phyloP scores from a whole-genome alignment of 257 asterid genomes.

The Nicotiana paniculata region DNA sequence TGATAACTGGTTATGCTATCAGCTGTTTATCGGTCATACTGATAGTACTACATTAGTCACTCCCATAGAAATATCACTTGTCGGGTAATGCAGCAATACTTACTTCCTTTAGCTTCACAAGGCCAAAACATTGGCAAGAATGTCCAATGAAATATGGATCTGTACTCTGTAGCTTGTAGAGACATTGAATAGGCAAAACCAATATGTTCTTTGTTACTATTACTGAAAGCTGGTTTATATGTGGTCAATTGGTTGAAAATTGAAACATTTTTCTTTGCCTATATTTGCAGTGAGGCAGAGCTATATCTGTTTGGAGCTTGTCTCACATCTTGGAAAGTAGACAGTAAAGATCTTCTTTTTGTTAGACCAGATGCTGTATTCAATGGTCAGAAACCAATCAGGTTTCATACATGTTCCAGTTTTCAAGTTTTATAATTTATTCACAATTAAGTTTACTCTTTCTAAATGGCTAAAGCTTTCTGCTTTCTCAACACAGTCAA shows the following conservation, averaged over 20 bases:
- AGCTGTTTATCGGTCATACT: neutral
- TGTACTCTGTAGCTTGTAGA: neutral
- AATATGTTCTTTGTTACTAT: neutral
- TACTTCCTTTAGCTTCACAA: neutral
- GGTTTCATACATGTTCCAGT: neutral
- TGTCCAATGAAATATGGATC: neutral
- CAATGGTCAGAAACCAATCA: constrained; percentile 92
- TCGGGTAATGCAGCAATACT: neutral
- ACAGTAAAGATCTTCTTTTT: constrained; percentile 75
- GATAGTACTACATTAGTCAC: neutral
- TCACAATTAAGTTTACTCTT: neutral
- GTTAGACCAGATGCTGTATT: constrained; percentile 99
- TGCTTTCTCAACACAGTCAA: neutral
- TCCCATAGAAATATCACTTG: neutral
- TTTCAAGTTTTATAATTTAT: neutral
- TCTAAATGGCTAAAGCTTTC: neutral
- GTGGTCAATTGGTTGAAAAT: neutral
- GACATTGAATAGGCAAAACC: neutral
- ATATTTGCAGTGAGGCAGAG: constrained; percentile 77
- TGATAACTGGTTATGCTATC: neutral
- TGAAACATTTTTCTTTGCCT: constrained; percentile 1
- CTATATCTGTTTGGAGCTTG: constrained; percentile 91
- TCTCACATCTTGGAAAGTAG: constrained; percentile 96
- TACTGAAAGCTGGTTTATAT: neutral
- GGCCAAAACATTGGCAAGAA: neutral